Percentiles rank a stretch among this genome's conserved stretches.
These are phyloP conservation scores for Casuarina cunninghamiana DNA, from an alignment of 306 rosid species.

Conservation along the genomic window DNA sequence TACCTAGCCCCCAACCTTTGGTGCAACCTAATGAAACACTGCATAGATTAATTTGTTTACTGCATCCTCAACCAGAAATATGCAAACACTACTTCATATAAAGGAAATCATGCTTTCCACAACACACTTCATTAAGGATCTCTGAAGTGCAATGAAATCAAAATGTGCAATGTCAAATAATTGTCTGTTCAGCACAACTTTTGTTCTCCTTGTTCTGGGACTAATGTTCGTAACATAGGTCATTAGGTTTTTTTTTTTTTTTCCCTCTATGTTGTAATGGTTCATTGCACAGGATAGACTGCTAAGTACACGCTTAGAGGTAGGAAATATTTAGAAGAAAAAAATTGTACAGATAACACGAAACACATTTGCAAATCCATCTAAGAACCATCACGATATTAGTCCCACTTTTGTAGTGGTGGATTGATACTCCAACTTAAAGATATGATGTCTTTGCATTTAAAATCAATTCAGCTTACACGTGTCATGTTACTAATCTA, in stretches of 20 bases:
- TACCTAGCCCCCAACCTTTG: neutral
- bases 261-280: neutral
- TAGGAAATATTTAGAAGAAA: too few species aligned
- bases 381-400: too few species aligned
- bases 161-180: neutral
- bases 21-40: neutral
- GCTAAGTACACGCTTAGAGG: neutral
- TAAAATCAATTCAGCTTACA: too few species aligned
- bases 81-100: neutral
- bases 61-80: neutral
- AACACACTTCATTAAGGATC: too few species aligned
- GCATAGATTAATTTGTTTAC: neutral
- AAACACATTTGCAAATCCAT: too few species aligned
- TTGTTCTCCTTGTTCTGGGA: neutral
- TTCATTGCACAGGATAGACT: neutral
- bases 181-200: neutral
- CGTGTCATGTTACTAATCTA: too few species aligned
- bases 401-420: too few species aligned
- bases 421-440: too few species aligned
- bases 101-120: neutral
- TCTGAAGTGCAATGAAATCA: neutral
- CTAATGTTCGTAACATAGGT: neutral
- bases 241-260: neutral
- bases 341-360: too few species aligned
- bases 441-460: too few species aligned